Base-by-base conservation (phyloP, 176 grass and related monocot species). In the Secale cereale region DNA sequence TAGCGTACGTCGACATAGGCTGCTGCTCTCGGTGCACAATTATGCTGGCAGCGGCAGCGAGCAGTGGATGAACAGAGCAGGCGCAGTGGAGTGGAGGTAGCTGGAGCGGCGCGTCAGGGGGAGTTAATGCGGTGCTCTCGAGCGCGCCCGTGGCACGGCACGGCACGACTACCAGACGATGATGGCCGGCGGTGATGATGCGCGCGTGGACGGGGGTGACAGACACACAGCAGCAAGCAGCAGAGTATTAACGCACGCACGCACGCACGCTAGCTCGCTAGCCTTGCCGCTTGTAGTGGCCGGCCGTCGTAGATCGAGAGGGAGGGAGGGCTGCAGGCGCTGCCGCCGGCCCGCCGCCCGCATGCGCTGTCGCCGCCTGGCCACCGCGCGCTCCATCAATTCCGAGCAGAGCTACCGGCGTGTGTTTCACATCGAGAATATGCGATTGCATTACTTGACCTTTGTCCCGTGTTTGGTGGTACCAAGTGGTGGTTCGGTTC, bases 151-250 rank as follows among this genome's bases (percentile, higher is more conserved):
- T 46, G 3, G 41, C 41, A 45, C 12, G 36, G 65, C 65, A 20
- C 14, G 64, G 64, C 64, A 35, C 19, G 65, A 10, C 10, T 63
- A n/a, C n/a, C n/a, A n/a, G n/a, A n/a, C n/a, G n/a, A 82, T 78
- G 32, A 73, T 86, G 73, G 8, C 52, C 59, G 61, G 89, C 25
- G 59, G 81, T 77, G 85, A 91, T 84, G 69, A 84, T 87, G 76
- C 76, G 29, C 70, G 85, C 85, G 74, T 84, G 85, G 76, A 57
- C 48, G 48, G 50, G 50, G 7, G 50, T 54, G 17, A 8, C 50
- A 54, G 14, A 16, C 45, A 48, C 41, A 46, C 43, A 40, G 39
- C 39, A 40, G 39, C n/a, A n/a, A n/a, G n/a, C n/a, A n/a, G n/a
- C 39, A 11, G 39, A 40, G 9, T 40, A 40, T 40, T 40, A 40